Conservation (phyloP, 306 rosid species). For the Neltuma alba region DNA sequence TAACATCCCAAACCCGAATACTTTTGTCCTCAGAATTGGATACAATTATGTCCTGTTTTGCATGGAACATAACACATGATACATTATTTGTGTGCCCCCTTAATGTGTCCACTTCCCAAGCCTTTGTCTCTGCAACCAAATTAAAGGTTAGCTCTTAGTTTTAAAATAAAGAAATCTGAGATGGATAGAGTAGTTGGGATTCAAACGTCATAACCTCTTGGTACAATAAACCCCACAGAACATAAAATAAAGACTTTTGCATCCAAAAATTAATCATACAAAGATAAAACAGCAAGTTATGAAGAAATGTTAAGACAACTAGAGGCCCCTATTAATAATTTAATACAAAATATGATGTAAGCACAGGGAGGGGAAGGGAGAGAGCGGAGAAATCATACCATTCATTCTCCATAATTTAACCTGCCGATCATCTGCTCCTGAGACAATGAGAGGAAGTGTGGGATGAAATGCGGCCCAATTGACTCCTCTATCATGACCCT, state of each 20-base stretch:
- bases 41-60: slow-evolving; percentile 92
- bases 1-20: slow-evolving; percentile 95
- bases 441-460: slow-evolving; percentile 88
- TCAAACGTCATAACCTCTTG: background rate
- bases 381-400: slow-evolving; percentile 45
- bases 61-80: slow-evolving; percentile 95
- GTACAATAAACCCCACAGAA: background rate
- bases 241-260: background rate
- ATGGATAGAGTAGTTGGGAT: background rate
- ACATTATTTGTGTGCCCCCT: slow-evolving; percentile 98
- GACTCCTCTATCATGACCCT: slow-evolving; percentile 98
- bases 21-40: slow-evolving; percentile 98
- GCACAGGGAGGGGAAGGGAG: background rate
- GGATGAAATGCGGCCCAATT: slow-evolving; percentile 99
- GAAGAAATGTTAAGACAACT: background rate
- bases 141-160: background rate
- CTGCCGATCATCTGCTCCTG: slow-evolving; percentile 97
- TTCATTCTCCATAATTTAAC: slow-evolving; percentile 98
- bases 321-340: background rate
- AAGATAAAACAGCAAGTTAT: background rate
- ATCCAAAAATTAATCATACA: background rate
- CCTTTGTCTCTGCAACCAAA: slow-evolving; percentile 82
- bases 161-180: background rate
- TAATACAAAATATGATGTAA: background rate
- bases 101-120: slow-evolving; percentile 98